phyloP scores from a whole-genome alignment of 805 yeast genomes.

The Yarrowia hollandica region DNA sequence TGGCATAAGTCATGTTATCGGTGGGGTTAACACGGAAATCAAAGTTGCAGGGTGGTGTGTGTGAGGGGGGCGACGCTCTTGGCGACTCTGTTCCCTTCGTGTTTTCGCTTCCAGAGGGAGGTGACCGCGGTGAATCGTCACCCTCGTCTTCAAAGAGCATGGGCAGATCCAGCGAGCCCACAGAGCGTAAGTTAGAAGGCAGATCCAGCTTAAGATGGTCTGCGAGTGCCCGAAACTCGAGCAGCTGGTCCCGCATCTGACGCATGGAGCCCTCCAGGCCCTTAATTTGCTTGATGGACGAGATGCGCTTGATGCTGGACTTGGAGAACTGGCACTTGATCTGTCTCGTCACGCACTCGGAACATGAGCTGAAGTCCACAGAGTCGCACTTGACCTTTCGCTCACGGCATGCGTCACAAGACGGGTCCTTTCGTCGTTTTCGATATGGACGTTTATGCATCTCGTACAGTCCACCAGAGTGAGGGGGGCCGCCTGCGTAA shows the following conservation, averaged over 20 bases:
- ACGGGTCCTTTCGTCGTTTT: conserved; percentile 40
- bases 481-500: neutral
- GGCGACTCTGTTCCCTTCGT: conserved; percentile 8
- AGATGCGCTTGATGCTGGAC: conserved; percentile 37
- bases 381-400: conserved; percentile 41
- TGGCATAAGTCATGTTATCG: conserved; percentile 21
- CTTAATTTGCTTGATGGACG: conserved; percentile 34
- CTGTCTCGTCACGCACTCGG: conserved; percentile 38
- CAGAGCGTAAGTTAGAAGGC: neutral
- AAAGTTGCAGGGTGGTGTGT: conserved; percentile 2
- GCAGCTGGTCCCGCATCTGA: conserved; percentile 29
- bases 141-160: conserved; percentile 20
- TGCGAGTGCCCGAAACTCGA: conserved; percentile 28
- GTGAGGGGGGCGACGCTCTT: neutral
- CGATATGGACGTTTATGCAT: conserved; percentile 36
- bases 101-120: neutral
- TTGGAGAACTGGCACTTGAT: conserved; percentile 40
- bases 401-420: conserved; percentile 41
- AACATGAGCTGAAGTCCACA: conserved; percentile 38
- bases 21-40: conserved; percentile 20
- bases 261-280: conserved; percentile 32
- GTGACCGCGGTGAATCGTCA: conserved; percentile 1
- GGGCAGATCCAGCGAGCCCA: conserved; percentile 7
- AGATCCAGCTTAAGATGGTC: conserved; percentile 7
- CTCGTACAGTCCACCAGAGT: neutral